phyloP scores from a whole-genome alignment of 2,329 filamentous ascomycete species.

The Phaeosphaeria sp. region DNA sequence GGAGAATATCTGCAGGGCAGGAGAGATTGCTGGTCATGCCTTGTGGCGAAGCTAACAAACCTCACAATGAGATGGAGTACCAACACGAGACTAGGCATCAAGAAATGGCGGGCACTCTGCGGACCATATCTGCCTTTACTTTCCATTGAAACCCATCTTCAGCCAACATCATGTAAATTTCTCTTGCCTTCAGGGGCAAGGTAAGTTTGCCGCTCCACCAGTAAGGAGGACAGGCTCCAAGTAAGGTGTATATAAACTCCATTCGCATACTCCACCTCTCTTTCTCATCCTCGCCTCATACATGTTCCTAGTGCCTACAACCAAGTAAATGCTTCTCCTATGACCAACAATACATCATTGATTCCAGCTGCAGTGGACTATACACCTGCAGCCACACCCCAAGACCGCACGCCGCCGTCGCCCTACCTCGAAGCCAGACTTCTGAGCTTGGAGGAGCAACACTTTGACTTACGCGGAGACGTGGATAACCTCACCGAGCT shows the following conservation, averaged over 20 bases:
- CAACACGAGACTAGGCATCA: background rate
- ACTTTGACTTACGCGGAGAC: constrained; percentile 19
- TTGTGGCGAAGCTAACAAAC: background rate
- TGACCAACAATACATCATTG: constrained; percentile 6
- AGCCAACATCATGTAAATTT: background rate
- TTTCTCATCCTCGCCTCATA: background rate
- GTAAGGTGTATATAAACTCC: background rate
- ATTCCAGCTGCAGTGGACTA: constrained; percentile 21
- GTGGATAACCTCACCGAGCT: constrained; percentile 22
- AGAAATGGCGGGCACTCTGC: background rate
- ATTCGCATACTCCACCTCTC: background rate
- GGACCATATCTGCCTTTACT: background rate
- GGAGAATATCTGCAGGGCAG: background rate
- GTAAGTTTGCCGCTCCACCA: background rate
- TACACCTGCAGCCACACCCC: constrained; percentile 7
- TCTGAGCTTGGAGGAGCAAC: constrained; percentile 23
- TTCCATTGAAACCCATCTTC: background rate
- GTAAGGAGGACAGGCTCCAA: no score
- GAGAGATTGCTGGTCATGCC: background rate
- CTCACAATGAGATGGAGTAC: background rate
- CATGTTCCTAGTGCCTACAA: background rate
- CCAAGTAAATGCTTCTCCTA: background rate
- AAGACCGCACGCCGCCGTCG: constrained; percentile 13
- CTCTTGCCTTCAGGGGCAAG: background rate
- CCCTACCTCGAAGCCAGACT: constrained; percentile 25